A percentile compares a stretch with the other conserved stretches of the same genome.
These are phyloP conservation scores for Metschnikowia sp. DNA, from an alignment of 805 yeast species.

Conservation along the genomic window DNA sequence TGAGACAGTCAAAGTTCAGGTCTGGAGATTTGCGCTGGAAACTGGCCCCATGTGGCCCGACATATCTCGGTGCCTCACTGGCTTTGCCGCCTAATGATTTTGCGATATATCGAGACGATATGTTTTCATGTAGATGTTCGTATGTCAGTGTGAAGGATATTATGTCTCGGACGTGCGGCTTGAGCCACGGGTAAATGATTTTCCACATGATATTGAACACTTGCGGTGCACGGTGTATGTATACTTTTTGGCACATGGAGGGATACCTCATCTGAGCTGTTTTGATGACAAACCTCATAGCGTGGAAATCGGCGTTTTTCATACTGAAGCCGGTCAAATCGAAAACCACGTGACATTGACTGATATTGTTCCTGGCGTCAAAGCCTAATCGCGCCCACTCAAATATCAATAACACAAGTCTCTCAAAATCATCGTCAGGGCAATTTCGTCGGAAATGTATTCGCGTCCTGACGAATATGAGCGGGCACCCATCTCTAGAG, in stretches of 20 bases:
- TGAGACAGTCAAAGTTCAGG: neutral
- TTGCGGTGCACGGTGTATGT: slow-evolving; percentile 14
- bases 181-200: slow-evolving; percentile 12
- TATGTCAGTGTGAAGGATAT: slow-evolving; percentile 7
- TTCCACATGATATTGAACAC: slow-evolving; percentile 13
- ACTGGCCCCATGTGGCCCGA: slow-evolving; percentile 9
- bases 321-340: slow-evolving; percentile 14
- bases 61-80: slow-evolving; percentile 4
- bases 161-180: slow-evolving; percentile 8
- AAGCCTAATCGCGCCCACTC: neutral
- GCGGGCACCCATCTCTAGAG: neutral
- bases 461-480: neutral
- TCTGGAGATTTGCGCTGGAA: neutral
- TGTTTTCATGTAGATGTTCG: slow-evolving; percentile 6
- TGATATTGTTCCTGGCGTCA: slow-evolving; percentile 3
- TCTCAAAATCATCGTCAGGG: neutral
- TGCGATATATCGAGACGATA: slow-evolving; percentile 10
- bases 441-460: neutral
- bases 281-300: slow-evolving; percentile 9
- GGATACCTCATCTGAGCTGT: slow-evolving; percentile 7
- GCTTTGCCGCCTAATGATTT: slow-evolving; percentile 13
- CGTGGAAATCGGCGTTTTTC: slow-evolving; percentile 14
- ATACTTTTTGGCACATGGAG: neutral
- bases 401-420: too few species aligned
- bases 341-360: slow-evolving; percentile 10